These are phyloP conservation scores for Lodderomyces parapsilosis DNA, from an alignment of 1,139 yeast species.

Conservation along the genomic window DNA sequence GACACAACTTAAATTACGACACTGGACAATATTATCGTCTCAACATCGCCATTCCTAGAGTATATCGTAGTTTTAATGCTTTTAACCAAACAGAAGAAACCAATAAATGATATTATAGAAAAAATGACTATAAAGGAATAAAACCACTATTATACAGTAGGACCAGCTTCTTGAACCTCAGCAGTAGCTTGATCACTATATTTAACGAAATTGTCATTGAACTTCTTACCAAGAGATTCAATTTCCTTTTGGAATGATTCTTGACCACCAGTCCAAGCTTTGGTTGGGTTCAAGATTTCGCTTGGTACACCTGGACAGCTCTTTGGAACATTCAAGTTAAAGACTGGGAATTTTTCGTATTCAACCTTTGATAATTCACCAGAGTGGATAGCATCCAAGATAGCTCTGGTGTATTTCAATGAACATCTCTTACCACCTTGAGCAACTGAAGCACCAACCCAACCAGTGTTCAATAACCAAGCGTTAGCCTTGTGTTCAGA, in stretches of 20 bases:
- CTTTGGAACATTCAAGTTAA: constrained; percentile 87
- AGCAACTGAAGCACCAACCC: constrained; percentile 94
- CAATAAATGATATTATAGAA: neutral
- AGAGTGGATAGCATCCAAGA: constrained; percentile 90
- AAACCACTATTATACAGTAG: constrained; percentile 35
- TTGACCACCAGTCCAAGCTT: constrained; percentile 75
- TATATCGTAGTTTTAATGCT: constrained; percentile 77
- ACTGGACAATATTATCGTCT: no score
- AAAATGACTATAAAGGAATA: neutral
- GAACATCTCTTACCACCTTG: constrained; percentile 98
- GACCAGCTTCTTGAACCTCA: constrained; percentile 94
- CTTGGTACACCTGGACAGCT: constrained; percentile 78
- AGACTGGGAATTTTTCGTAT: constrained; percentile 81
- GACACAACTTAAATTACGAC: no score
- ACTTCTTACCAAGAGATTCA: constrained; percentile 69
- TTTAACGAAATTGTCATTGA: constrained; percentile 81
- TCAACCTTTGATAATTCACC: constrained; percentile 81
- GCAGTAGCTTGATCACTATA: constrained; percentile 80
- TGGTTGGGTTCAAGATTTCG: constrained; percentile 84
- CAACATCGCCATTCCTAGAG: no score
- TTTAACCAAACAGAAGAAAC: neutral
- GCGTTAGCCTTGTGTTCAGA: constrained; percentile 86
- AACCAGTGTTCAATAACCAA: constrained; percentile 97
- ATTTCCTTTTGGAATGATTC: constrained; percentile 71
- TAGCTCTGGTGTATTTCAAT: constrained; percentile 95